A percentile compares a stretch with the other conserved stretches of the same genome.
These are phyloP conservation scores for Lasiodiplodia hormozganensis DNA, from an alignment of 2,329 filamentous ascomycete species.

Conservation along the genomic window DNA sequence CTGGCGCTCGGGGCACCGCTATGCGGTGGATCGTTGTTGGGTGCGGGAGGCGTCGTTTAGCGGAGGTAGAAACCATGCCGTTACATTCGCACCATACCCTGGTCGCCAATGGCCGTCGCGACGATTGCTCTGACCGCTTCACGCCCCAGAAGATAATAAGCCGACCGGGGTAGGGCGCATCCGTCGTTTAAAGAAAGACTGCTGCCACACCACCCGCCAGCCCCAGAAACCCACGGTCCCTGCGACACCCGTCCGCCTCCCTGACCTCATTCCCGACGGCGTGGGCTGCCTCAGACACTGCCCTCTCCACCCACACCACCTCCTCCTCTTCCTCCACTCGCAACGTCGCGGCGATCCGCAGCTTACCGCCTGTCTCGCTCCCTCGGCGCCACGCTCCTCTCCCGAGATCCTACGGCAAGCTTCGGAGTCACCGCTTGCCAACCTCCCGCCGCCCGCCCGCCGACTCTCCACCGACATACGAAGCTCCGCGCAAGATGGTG, in stretches of 20 bases:
- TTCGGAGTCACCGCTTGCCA: slow-evolving; percentile 17
- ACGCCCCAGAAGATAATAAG: slow-evolving; percentile 24
- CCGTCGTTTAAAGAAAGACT: slow-evolving; percentile 19
- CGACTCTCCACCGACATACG: slow-evolving; percentile 10
- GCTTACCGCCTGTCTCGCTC: slow-evolving; percentile 24
- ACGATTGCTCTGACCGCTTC: slow-evolving; percentile 25
- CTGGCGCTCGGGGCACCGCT: slow-evolving; percentile 19
- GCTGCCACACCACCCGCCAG: slow-evolving; percentile 7
- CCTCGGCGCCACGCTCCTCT: slow-evolving; percentile 10
- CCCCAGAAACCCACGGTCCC: neutral
- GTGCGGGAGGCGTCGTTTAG: slow-evolving; percentile 23
- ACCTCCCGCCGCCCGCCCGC: slow-evolving; percentile 2
- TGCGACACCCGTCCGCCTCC: slow-evolving; percentile 4
- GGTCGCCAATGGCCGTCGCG: slow-evolving; percentile 23
- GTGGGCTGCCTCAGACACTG: slow-evolving; percentile 12
- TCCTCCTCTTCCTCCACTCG: neutral
- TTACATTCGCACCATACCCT: neutral
- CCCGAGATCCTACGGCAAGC: slow-evolving; percentile 24
- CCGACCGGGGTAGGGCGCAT: slow-evolving; percentile 11
- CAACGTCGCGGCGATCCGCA: slow-evolving; percentile 17
- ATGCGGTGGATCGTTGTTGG: slow-evolving; percentile 18
- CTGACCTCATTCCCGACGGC: slow-evolving; percentile 6
- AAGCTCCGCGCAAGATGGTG: slow-evolving; percentile 24
- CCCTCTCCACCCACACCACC: slow-evolving; percentile 20
- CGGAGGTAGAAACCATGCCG: slow-evolving; percentile 13